Conservation (phyloP, 2,329 filamentous ascomycete species). For the Trichoderma brevicompactum region DNA sequence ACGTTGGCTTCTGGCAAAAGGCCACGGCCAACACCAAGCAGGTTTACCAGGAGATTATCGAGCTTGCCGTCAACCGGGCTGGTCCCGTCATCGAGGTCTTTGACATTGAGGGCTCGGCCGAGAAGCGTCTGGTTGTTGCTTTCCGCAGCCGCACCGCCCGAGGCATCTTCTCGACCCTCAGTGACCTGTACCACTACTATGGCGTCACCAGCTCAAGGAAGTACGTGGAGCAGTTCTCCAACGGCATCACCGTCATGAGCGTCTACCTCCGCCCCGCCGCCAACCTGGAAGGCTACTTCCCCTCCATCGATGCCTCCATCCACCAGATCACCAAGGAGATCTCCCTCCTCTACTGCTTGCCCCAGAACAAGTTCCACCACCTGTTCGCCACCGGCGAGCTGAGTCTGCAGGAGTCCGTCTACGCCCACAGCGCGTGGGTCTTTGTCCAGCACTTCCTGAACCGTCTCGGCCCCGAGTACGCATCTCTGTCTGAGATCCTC, state of each 20-base stretch:
- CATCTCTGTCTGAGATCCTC: conserved; percentile 79
- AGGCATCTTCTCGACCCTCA: conserved; percentile 92
- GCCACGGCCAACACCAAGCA: conserved; percentile 94
- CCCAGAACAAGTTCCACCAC: conserved; percentile 92
- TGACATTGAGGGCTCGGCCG: conserved; percentile 85
- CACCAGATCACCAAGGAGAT: conserved; percentile 99
- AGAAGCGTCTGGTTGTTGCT: conserved; percentile 93
- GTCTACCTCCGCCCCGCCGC: conserved; percentile 82
- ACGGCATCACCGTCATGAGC: conserved; percentile 96
- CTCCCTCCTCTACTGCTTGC: conserved; percentile 94
- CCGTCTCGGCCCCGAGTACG: conserved; percentile 89
- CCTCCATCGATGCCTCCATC: conserved; percentile 90
- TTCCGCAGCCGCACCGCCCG: conserved; percentile 92
- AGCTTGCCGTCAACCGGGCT: conserved; percentile 78
- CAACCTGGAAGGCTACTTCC: conserved; percentile 61
- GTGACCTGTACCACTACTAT: conserved; percentile 98
- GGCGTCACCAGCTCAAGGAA: conserved; percentile 94
- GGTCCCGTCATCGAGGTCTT: conserved; percentile 98
- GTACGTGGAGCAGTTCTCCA: conserved; percentile 98
- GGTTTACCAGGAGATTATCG: conserved; percentile 93
- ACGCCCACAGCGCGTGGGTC: conserved; percentile 96
- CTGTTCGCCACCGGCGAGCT: conserved; percentile 85
- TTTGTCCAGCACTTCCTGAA: conserved; percentile 99
- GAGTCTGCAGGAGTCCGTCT: conserved; percentile 94
- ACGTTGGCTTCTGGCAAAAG: conserved; percentile 93